These are phyloP conservation scores for Aspergillus fumigatus DNA, from an alignment of 2,329 filamentous ascomycete genomes.

Conservation along the genomic window DNA sequence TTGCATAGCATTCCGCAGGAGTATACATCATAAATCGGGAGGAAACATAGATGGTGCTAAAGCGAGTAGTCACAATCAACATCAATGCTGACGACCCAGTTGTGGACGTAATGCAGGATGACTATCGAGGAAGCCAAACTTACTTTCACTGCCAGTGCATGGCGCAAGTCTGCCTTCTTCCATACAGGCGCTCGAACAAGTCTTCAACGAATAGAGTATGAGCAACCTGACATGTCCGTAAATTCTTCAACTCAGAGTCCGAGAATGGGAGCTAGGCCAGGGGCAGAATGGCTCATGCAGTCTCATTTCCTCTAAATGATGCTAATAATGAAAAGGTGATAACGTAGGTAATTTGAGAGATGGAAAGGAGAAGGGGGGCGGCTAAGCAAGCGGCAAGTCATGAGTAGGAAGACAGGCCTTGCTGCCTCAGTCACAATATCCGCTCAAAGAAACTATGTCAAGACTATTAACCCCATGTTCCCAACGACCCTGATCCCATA, in stretches of 20 bases:
- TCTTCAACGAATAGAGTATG: neutral
- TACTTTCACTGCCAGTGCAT: slow-evolving; percentile 10
- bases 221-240: neutral
- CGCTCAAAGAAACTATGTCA: neutral
- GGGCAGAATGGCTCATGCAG: neutral
- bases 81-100: neutral
- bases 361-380: neutral
- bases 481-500: neutral
- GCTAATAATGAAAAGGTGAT: neutral
- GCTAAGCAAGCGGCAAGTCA: neutral
- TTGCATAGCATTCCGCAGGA: slow-evolving; percentile 8
- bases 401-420: neutral
- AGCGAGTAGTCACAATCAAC: neutral
- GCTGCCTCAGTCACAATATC: neutral
- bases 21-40: neutral
- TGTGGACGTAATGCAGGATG: neutral
- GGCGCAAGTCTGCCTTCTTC: slow-evolving; percentile 10
- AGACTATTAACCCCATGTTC: no score
- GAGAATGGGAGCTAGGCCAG: neutral
- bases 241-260: neutral
- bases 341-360: neutral
- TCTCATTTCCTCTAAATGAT: neutral
- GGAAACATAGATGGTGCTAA: neutral
- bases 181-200: neutral
- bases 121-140: neutral